Base-by-base conservation (phyloP, 2,329 filamentous ascomycete species). In the Truncatella angustata region DNA sequence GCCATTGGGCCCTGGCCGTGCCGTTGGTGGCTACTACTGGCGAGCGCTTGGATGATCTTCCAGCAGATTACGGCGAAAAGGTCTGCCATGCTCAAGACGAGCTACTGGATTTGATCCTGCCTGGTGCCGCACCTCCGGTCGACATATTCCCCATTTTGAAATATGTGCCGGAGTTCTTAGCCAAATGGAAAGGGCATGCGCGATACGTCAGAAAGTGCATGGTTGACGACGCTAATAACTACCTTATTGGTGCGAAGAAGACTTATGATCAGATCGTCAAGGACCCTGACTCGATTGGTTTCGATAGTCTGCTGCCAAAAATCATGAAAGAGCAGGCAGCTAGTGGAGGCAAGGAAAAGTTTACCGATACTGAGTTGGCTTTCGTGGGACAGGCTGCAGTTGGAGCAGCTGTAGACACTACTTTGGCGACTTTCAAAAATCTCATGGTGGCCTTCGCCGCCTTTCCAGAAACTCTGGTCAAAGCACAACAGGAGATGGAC, bases 111-210 rank as follows among this genome's bases (percentile, higher is more conserved):
- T 10, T 49, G 10, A 23, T 49, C 4, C 46, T 49, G 7, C 46
- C 46, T 3, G 55, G 55, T 0, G 44, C 39, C 12, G 56, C 55
- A 5, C 53, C 55, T 1, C 57, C 57, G 1, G 53, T 58, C 9
- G 57, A 58, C 9, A n/a, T 57, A 1, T 47, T 56, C 20, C 55
- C 55, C 10, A 18, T 54, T 5, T 32, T 57, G n/a, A 56, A 56
- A 21, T 50, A 32, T 24, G 21, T 57, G 0, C 57, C 55, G 20
- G 42, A 56, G 23, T 10, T 53, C 14, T 39, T 53, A 10, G 48
- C 42, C 12, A 34, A 50, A n/a, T 58, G 55, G 48, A 54, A 53
- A 21, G 7, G 12, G 9, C 30, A 18, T 34, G 45, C 45, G 16
- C 45, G 45, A 3, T 37, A 49, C 12, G 45, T 12, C 2, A 16